Evolutionary conservation across 306 rosid genomes (phyloP).

Genomic region (Citrullus mucosospermus): DNA sequence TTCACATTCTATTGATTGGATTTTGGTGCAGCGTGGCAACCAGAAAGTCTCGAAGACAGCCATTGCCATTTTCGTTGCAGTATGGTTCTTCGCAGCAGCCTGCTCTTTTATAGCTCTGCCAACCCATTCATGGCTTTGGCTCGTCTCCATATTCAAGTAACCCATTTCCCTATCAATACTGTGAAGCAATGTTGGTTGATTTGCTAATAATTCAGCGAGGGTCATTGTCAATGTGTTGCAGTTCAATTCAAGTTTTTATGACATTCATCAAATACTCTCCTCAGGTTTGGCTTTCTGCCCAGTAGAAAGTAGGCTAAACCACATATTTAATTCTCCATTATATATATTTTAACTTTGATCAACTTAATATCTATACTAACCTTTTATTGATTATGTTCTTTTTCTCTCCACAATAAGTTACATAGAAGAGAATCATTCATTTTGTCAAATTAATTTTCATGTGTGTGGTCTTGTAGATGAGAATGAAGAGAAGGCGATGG

Average conservation of each 20-base stretch:
- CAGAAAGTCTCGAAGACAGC: constrained; percentile 57
- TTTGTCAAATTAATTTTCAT: not conserved
- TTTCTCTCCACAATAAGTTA: not conserved
- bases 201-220: not conserved
- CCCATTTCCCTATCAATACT: not conserved
- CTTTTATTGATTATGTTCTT: too few species aligned
- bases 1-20: not conserved
- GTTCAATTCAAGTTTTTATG: constrained; percentile 73
- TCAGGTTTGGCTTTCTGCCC: constrained; percentile 39
- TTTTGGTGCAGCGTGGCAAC: constrained; percentile 49
- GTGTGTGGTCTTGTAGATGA: not conserved
- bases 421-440: not conserved
- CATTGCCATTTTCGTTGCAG: constrained; percentile 31
- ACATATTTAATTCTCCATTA: not conserved
- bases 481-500: not conserved
- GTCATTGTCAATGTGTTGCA: constrained; percentile 18
- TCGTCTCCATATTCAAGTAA: constrained; percentile 57
- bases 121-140: constrained; percentile 82
- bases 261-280: constrained; percentile 76
- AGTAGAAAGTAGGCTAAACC: not conserved
- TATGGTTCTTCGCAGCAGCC: constrained; percentile 50
- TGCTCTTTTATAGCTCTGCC: constrained; percentile 62
- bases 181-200: not conserved
- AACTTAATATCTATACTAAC: not conserved
- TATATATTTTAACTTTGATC: not conserved